Evolutionary conservation across 164 flowering plant genomes (phyloP).

Genomic region (Magnolia kwangsiensis): DNA sequence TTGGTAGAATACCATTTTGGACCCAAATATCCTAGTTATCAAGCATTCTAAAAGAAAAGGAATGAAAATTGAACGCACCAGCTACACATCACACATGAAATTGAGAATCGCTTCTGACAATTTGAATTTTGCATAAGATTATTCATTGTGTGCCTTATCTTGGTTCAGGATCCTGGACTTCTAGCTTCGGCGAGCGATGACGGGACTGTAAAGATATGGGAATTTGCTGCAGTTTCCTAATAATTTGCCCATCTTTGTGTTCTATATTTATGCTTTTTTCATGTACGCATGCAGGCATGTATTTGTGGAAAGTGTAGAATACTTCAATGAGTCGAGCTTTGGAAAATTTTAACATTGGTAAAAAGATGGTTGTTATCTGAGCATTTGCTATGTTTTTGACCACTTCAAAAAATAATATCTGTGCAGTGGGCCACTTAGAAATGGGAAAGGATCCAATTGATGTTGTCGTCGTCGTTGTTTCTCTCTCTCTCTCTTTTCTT

Average conservation of each 20-base stretch:
- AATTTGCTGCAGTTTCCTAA: constrained; percentile 40
- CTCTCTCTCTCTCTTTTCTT: too few relatives aligned
- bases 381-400: neutral
- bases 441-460: neutral
- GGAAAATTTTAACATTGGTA: neutral
- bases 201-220: constrained; percentile 82
- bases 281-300: neutral
- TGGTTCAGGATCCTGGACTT: constrained; percentile 24
- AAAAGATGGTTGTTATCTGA: neutral
- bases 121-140: neutral
- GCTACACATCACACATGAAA: neutral
- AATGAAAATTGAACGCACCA: too few relatives aligned
- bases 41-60: too few relatives aligned
- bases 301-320: neutral
- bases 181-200: constrained; percentile 94
- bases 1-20: too few relatives aligned
- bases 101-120: neutral
- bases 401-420: neutral
- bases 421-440: too few relatives aligned
- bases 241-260: neutral
- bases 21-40: too few relatives aligned
- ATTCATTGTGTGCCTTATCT: neutral
- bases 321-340: neutral
- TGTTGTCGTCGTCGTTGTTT: neutral
- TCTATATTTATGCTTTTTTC: neutral